These are phyloP conservation scores for Macroventuria anomochaeta DNA, from an alignment of 2,329 filamentous ascomycete genomes.

Conservation along the genomic window DNA sequence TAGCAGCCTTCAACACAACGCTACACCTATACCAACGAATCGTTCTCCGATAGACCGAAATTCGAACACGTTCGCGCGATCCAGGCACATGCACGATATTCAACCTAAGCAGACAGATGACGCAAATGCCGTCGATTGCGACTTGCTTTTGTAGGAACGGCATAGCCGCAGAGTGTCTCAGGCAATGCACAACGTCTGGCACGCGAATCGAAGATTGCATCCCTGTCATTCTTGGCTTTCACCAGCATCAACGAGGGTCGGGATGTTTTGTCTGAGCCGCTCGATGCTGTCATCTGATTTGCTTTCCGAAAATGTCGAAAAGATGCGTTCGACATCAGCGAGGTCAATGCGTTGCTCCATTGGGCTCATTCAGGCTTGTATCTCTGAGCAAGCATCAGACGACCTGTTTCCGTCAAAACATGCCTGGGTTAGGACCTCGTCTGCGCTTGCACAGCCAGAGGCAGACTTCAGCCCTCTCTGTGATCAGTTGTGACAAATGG, in stretches of 20 bases:
- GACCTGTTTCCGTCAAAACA: constrained; percentile 30
- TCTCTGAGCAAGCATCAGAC: constrained; percentile 15
- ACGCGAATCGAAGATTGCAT: background rate
- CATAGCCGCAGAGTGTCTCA: background rate
- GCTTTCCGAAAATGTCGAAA: constrained; percentile 6
- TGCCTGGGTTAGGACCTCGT: constrained; percentile 16
- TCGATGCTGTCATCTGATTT: background rate
- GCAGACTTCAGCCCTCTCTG: background rate
- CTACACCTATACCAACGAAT: constrained; percentile 3
- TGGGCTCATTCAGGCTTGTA: background rate
- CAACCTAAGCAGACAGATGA: constrained; percentile 2
- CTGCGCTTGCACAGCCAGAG: constrained; percentile 7
- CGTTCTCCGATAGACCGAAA: constrained; percentile 1
- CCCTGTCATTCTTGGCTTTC: constrained; percentile 3
- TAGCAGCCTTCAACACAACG: background rate
- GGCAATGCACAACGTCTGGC: background rate
- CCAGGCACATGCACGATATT: constrained; percentile 2
- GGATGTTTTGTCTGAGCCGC: constrained; percentile 1
- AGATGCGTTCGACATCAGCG: constrained; percentile 2
- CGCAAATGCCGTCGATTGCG: background rate
- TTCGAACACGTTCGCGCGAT: constrained; percentile 1
- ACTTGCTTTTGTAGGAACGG: background rate
- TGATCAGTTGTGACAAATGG: constrained; percentile 7
- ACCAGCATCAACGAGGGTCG: background rate
- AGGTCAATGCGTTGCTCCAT: background rate